Evolutionary conservation across 768 basidiomycete genomes (phyloP), one percentile per base, ranked within the genome.

Genomic region (Rhizopogon sp.): DNA sequence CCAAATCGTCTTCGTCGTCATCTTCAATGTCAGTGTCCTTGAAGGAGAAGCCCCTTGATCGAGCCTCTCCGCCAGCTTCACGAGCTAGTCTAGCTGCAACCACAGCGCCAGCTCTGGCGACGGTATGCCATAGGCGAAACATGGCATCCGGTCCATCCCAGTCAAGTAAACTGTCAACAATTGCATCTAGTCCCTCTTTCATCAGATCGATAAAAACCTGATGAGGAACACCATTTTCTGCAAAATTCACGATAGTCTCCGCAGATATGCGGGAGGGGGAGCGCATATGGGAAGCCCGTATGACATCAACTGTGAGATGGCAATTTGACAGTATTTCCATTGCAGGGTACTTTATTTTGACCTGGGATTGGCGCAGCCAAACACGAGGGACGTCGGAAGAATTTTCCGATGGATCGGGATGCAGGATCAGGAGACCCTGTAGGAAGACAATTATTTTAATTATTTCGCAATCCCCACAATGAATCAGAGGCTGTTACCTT

Each of bases 221-320:
- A 28, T 66, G 55, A 6, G 76, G 74, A 3, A 88, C 85, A 0
- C 81, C 81, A 60, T 87, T 87, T 54, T 87, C 84, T 0, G 79
- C 74, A 6, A 87, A 70, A 62, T 86, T 87, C 47, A 85, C 78
- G 39, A 87, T 80, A 0, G 76, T 79, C 59, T 88, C 84, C 1
- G 73, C 67, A 1, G 83, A 79, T 5, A 87, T 69, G 6, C 73
- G 70, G 5, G 75, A 70, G 1, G 79, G 76, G 2, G 73, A 71
- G 16, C 70, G 68, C 57, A 84, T 65, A 13, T 79, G 76, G 0
- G 82, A 78, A 0, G 74, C 67, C 0, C 80, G 76, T 14, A 85
- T 70, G n/a, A 84, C 63, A 52, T 85, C 83, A 40, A 86, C 70
- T 3, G 75, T 77, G 8, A 71, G 67, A 43, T 77, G 74, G 1